A percentile compares a stretch with the other conserved stretches of the same genome.
Conservation (phyloP, 2,329 filamentous ascomycete genomes). For the Stachybotrys chlorohalonatus region DNA sequence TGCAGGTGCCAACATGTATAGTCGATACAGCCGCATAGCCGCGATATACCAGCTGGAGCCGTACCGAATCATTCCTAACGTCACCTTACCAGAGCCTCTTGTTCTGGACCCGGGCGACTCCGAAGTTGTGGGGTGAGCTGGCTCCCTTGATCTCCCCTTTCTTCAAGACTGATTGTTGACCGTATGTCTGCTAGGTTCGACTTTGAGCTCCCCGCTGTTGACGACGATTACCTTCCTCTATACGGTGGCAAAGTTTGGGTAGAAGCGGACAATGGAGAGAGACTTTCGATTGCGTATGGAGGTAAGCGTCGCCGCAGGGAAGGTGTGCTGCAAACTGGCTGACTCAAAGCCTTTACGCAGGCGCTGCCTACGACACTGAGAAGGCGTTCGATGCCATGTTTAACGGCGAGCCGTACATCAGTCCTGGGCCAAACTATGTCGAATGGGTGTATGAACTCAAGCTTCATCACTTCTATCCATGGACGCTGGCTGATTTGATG, state of each 20-base stretch:
- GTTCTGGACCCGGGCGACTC: conserved; percentile 18
- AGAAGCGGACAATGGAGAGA: conserved; percentile 28
- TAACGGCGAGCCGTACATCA: conserved; percentile 15
- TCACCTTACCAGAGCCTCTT: conserved; percentile 16
- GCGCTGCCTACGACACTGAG: conserved; percentile 26
- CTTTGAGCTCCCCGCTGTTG: conserved; percentile 18
- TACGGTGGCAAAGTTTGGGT: conserved; percentile 36
- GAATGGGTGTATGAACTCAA: background rate
- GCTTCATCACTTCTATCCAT: background rate
- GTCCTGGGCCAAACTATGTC: background rate
- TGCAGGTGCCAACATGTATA: conserved; percentile 26
- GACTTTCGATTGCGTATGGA: conserved; percentile 32
- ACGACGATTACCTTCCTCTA: conserved; percentile 27
- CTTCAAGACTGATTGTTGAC: background rate
- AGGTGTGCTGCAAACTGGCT: background rate
- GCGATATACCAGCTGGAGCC: conserved; percentile 17
- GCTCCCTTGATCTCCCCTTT: too few species aligned
- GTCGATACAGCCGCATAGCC: conserved; percentile 17
- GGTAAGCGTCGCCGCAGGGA: conserved; percentile 9
- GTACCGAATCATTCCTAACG: conserved; percentile 15
- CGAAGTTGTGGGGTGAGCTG: conserved; percentile 15
- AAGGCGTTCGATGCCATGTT: conserved; percentile 30
- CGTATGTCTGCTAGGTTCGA: conserved; percentile 11
- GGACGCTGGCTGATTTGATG: background rate
- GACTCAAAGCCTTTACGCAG: conserved; percentile 7